Evolutionary conservation across 1,139 yeast genomes (phyloP), one percentile per base, ranked within the genome.

Genomic region (Taiozyma sp.): DNA sequence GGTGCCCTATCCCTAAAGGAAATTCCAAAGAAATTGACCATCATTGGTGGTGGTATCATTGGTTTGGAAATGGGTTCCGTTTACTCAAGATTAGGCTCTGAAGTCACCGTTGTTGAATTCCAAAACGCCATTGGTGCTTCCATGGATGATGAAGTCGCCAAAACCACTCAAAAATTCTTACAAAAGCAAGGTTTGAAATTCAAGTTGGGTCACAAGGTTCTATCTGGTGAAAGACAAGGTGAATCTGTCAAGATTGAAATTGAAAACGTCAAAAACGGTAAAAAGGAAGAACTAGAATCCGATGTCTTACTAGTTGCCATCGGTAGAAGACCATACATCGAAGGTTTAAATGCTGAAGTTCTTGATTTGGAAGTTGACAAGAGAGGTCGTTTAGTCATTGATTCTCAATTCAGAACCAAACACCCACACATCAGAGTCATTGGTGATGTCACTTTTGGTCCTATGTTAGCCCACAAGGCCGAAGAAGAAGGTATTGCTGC

Each of bases 401-500:
- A 95, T 72, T 85, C 88, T 57, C 91, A 93, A 76, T 93, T 81
- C 81, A 87, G 89, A 75, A 88, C 99, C 63, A 92, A 88, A 74
- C 83, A 79, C 73, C 87, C 91, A 55, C 96, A 95, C 75, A 92
- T 95, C 68, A 89, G 96, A 73, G 96, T 91, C 65, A 90, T 93
- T 72, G 99, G 99, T 71, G 99, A 95, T 70, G 97, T 86, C 55
- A 95, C 99, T 46, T 93, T 89, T 64, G 99, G 99, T 64, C 95
- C 97, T 65, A 95, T 95, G 99, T 83, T 95, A 75, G 99, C 99
- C 58, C 99, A 95, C 81, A 95, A 95, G 80, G 99, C 99, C 57
- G 99, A 95, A 78, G 99, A 95, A 73, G 99, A 95, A 79, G 99
- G 97, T 73, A 86, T 95, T 65, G 99, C 99, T 54, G 99, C 97